These are phyloP conservation scores for Whalleya microplaca DNA, from an alignment of 2,329 filamentous ascomycete genomes.

Conservation along the genomic window DNA sequence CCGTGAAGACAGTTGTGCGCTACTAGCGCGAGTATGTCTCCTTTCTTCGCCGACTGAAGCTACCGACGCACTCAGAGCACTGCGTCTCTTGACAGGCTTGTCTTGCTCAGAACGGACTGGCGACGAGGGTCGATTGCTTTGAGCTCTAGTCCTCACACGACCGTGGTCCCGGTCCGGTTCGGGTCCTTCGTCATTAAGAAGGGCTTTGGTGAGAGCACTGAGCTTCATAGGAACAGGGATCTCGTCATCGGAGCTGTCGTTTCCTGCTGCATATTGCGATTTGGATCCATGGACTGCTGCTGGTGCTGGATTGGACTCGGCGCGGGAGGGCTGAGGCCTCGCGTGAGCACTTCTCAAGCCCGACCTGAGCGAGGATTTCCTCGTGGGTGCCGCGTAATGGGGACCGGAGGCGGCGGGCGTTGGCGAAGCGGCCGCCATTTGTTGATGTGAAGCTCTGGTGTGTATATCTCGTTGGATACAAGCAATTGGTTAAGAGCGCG, in stretches of 20 bases:
- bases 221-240: slow-evolving; percentile 91
- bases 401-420: slow-evolving; percentile 57
- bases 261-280: slow-evolving; percentile 53
- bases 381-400: slow-evolving; percentile 49
- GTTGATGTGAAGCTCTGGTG: slow-evolving; percentile 11
- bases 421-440: slow-evolving; percentile 35
- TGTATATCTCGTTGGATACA: slow-evolving; percentile 1
- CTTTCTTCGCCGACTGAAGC: slow-evolving; percentile 48
- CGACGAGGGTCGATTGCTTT: slow-evolving; percentile 47
- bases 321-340: slow-evolving; percentile 48
- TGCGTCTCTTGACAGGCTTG: slow-evolving; percentile 49
- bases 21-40: slow-evolving; percentile 52
- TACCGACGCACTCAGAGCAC: slow-evolving; percentile 50
- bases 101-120: slow-evolving; percentile 37
- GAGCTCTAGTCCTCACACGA: slow-evolving; percentile 49
- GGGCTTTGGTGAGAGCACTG: slow-evolving; percentile 86
- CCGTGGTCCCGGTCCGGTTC: slow-evolving; percentile 46
- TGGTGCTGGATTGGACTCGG: slow-evolving; percentile 48
- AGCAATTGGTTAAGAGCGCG: slow-evolving; percentile 22
- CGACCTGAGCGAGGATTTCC: slow-evolving; percentile 61
- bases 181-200: slow-evolving; percentile 68
- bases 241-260: slow-evolving; percentile 94
- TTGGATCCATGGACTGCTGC: slow-evolving; percentile 39
- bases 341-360: slow-evolving; percentile 55
- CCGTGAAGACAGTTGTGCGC: slow-evolving; percentile 48